Evolutionary conservation across 202 grass and related monocot species (phyloP), one percentile per base, ranked within the genome.

Genomic region (Brachypodium distachyon): DNA sequence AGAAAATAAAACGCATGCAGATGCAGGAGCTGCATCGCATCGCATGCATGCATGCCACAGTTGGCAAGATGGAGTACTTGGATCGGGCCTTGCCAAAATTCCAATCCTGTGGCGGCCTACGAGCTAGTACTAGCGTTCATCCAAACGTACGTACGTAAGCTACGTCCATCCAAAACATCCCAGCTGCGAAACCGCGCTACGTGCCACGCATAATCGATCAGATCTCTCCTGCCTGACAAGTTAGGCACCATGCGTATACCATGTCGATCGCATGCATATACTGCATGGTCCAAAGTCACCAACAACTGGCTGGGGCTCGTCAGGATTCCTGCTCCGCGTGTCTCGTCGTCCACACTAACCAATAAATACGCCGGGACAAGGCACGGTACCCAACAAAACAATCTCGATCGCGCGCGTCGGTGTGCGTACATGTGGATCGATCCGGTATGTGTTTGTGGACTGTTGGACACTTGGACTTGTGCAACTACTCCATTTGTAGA

Each of bases 11-110:
- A 39, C 5, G 60, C 60, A 39, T 63, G 60, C 33, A 64, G n/a
- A n/a, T 39, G 18, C 23, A 66, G 57, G 57, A 46, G 13, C 26
- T 42, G 31, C n/a, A n/a, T n/a, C n/a, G n/a, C n/a, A n/a, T n/a
- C n/a, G n/a, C n/a, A n/a, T n/a, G n/a, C n/a, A n/a, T n/a, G n/a
- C 29, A 59, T 59, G 55, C 54, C 54, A 34, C 12, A 17, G 63
- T 39, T 75, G 59, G 70, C 13, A 18, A 44, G 71, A 59, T 43
- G 42, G 66, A 66, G 14, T n/a, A 41, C 16, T 10, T 11, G n/a
- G n/a, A n/a, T n/a, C 2, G 31, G 65, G 58, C 48, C 28, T 48
- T 64, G 76, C 68, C 68, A 67, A 75, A 61, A 74, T 17, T 58
- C 33, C 42, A 50, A 40, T 13, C 28, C 38, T 23, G 36, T 9